Conservation (phyloP, 208 protist species). For the Sergeia podlipaevii region DNA sequence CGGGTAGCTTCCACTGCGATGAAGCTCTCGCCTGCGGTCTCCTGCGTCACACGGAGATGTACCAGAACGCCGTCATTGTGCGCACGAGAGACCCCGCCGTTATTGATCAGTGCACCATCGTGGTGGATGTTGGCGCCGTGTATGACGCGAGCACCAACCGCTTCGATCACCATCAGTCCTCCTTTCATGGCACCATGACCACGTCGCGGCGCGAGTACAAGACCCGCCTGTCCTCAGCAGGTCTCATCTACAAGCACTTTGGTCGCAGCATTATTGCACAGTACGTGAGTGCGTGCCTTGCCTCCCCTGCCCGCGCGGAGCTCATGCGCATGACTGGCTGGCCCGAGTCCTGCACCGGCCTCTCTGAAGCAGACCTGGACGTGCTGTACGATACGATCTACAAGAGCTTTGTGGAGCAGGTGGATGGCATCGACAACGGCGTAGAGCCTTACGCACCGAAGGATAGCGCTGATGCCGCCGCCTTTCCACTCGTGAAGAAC, state of each 20-base stretch:
- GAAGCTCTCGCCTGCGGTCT: slow-evolving; percentile 93
- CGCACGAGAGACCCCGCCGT: slow-evolving; percentile 81
- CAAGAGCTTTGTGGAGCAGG: slow-evolving; percentile 87
- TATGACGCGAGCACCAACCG: slow-evolving; percentile 83
- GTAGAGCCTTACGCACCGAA: slow-evolving; percentile 67
- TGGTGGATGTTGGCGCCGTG: slow-evolving; percentile 95
- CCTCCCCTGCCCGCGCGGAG: slow-evolving; percentile 24
- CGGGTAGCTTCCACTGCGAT: slow-evolving; percentile 94
- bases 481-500: slow-evolving; percentile 54
- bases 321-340: slow-evolving; percentile 44
- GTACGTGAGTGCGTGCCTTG: slow-evolving; percentile 44
- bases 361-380: slow-evolving; percentile 51
- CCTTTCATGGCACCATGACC: slow-evolving; percentile 91
- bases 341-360: slow-evolving; percentile 12
- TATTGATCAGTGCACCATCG: slow-evolving; percentile 73
- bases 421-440: slow-evolving; percentile 96
- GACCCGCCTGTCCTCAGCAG: slow-evolving; percentile 90
- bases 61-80: slow-evolving; percentile 46
- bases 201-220: slow-evolving; percentile 51
- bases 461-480: slow-evolving; percentile 2
- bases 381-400: slow-evolving; percentile 85
- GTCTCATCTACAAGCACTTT: slow-evolving; percentile 95
- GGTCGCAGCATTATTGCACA: slow-evolving; percentile 88
- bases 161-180: slow-evolving; percentile 96
- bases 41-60: slow-evolving; percentile 73